phyloP scores from a whole-genome alignment of 441 rosid species.

The Manihot esculenta region DNA sequence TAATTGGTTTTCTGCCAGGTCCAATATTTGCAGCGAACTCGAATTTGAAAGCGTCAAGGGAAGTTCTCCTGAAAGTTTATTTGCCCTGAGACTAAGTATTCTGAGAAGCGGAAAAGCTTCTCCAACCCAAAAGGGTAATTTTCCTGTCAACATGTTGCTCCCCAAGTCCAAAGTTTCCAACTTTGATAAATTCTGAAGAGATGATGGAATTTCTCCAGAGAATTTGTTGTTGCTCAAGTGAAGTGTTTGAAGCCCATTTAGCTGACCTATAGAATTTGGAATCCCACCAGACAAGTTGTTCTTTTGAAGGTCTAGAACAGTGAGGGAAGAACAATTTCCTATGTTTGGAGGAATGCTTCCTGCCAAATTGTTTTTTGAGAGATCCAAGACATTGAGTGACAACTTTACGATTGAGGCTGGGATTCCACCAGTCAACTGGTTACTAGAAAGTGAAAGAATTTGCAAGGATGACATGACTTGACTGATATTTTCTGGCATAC shows the following conservation, averaged over 20 bases:
- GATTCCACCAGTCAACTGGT: slow-evolving; percentile 31
- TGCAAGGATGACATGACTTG: slow-evolving; percentile 29
- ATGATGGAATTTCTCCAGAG: slow-evolving; percentile 32
- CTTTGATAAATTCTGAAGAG: slow-evolving; percentile 31
- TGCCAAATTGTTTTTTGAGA: neutral
- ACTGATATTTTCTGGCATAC: slow-evolving; percentile 28
- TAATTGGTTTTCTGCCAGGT: slow-evolving; percentile 38
- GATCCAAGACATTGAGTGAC: slow-evolving; percentile 33
- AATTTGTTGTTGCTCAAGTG: neutral
- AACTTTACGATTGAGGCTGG: slow-evolving; percentile 34
- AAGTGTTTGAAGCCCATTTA: neutral
- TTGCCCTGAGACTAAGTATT: slow-evolving; percentile 34
- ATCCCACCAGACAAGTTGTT: slow-evolving; percentile 22
- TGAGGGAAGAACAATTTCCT: neutral
- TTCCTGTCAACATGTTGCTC: slow-evolving; percentile 32
- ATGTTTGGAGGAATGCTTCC: neutral
- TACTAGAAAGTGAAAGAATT: slow-evolving; percentile 38
- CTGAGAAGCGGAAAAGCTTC: slow-evolving; percentile 28
- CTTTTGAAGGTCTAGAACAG: slow-evolving; percentile 34
- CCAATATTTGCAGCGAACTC: slow-evolving; percentile 42
- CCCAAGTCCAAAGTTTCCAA: slow-evolving; percentile 41
- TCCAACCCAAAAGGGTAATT: slow-evolving; percentile 30
- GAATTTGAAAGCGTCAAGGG: slow-evolving; percentile 32
- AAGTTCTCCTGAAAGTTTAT: slow-evolving; percentile 39
- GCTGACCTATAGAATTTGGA: neutral